Conservation (phyloP, 164 flowering plant genomes). For the Vitis riparia region DNA sequence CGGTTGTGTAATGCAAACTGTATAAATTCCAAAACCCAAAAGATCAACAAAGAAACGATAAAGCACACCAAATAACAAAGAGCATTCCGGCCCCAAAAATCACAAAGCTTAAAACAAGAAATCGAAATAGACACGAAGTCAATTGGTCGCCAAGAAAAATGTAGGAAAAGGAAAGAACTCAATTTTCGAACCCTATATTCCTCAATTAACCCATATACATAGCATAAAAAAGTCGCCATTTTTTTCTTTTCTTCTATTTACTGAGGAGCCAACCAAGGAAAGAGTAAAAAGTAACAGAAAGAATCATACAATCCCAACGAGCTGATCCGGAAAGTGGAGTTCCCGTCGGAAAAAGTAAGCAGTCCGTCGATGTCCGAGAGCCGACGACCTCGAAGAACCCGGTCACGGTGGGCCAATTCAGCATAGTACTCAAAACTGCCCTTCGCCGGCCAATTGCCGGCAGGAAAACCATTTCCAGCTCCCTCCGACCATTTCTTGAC, state of each 20-base stretch:
- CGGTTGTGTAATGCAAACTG: slow-evolving; percentile 62
- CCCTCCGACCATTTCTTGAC: slow-evolving; percentile 50
- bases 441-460: slow-evolving; percentile 41
- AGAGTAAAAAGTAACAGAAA: not conserved
- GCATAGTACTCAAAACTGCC: slow-evolving; percentile 64
- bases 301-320: slow-evolving; percentile 59
- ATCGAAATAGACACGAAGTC: not conserved
- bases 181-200: too few relatives aligned
- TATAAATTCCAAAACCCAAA: slow-evolving; percentile 3
- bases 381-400: slow-evolving; percentile 34
- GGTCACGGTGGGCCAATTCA: slow-evolving; percentile 52
- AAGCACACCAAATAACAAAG: not conserved
- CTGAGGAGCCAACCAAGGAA: not conserved
- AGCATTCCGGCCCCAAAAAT: not conserved
- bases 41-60: not conserved
- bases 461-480: slow-evolving; percentile 18
- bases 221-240: too few relatives aligned
- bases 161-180: slow-evolving; percentile 3
- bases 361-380: slow-evolving; percentile 19
- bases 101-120: slow-evolving; percentile 5
- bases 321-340: slow-evolving; percentile 48
- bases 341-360: slow-evolving; percentile 55
- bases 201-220: too few relatives aligned
- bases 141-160: not conserved
- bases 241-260: too few relatives aligned